These are phyloP conservation scores for Entomortierella chlamydospora DNA, from an alignment of 192 early-diverging fungal genomes.

Conservation along the genomic window DNA sequence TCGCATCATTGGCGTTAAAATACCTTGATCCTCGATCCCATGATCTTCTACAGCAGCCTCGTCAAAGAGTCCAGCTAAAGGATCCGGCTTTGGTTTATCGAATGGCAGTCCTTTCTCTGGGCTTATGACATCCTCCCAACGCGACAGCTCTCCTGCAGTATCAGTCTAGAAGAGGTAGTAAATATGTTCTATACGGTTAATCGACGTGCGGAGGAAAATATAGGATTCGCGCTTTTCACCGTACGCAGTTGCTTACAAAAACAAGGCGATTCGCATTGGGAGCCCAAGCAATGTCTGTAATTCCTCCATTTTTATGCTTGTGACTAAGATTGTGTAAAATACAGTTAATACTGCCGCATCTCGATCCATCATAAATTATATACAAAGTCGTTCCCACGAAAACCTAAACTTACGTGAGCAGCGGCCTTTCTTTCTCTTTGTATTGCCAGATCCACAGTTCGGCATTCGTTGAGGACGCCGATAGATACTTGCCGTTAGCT, in stretches of 20 bases:
- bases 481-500: conserved; percentile 70
- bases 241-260: conserved; percentile 60
- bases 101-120: conserved; percentile 54
- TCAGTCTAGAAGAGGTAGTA: conserved; percentile 52
- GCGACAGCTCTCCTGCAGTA: conserved; percentile 61
- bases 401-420: conserved; percentile 9
- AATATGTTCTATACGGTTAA: background rate
- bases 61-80: conserved; percentile 57
- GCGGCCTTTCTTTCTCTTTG: conserved; percentile 58
- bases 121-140: conserved; percentile 69
- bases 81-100: conserved; percentile 37
- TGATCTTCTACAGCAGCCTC: conserved; percentile 47
- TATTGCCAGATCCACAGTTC: conserved; percentile 77
- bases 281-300: conserved; percentile 75
- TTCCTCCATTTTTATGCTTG: conserved; percentile 41
- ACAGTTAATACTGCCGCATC: too few relatives aligned
- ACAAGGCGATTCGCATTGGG: conserved; percentile 72
- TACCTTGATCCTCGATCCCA: conserved; percentile 26
- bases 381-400: too few relatives aligned
- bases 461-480: conserved; percentile 56
- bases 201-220: background rate
- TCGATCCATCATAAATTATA: too few relatives aligned
- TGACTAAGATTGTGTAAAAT: conserved; percentile 14
- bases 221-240: too few relatives aligned
- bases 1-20: too few relatives aligned